Evolutionary conservation across 2,329 filamentous ascomycete genomes (phyloP).

Genomic region (Acrocalymma vagum): DNA sequence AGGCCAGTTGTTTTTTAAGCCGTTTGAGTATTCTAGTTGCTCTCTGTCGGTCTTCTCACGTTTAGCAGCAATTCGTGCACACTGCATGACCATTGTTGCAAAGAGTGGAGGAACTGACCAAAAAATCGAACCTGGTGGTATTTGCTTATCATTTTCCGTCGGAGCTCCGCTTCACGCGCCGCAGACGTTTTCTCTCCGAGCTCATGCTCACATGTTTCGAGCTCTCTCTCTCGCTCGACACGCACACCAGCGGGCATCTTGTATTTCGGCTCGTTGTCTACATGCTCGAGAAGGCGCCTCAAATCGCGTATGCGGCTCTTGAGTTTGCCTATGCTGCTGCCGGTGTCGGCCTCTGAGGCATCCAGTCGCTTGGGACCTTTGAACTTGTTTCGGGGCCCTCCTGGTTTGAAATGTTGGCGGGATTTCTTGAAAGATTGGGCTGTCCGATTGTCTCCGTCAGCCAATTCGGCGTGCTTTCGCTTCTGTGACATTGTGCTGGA

Average conservation of each 20-base stretch:
- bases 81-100: not conserved
- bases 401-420: constrained; percentile 26
- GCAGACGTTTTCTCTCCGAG: constrained; percentile 54
- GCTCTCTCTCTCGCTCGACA: constrained; percentile 75
- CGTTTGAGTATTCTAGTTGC: constrained; percentile 73
- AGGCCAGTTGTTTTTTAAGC: constrained; percentile 64
- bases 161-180: constrained; percentile 67
- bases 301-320: constrained; percentile 78
- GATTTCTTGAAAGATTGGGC: constrained; percentile 31
- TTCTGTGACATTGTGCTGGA: constrained; percentile 42
- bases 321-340: constrained; percentile 62
- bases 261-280: constrained; percentile 55
- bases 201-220: constrained; percentile 72
- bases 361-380: constrained; percentile 29
- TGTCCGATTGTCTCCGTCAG: constrained; percentile 18
- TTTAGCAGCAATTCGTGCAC: constrained; percentile 17
- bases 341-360: constrained; percentile 30
- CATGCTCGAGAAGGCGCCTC: constrained; percentile 69
- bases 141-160: constrained; percentile 75
- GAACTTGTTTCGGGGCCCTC: constrained; percentile 19
- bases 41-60: constrained; percentile 71
- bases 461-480: constrained; percentile 38
- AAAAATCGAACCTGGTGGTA: constrained; percentile 90
- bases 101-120: constrained; percentile 59
- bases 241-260: constrained; percentile 72